Conservation (phyloP, 495 filamentous ascomycete genomes). For the Niebla homalea region DNA sequence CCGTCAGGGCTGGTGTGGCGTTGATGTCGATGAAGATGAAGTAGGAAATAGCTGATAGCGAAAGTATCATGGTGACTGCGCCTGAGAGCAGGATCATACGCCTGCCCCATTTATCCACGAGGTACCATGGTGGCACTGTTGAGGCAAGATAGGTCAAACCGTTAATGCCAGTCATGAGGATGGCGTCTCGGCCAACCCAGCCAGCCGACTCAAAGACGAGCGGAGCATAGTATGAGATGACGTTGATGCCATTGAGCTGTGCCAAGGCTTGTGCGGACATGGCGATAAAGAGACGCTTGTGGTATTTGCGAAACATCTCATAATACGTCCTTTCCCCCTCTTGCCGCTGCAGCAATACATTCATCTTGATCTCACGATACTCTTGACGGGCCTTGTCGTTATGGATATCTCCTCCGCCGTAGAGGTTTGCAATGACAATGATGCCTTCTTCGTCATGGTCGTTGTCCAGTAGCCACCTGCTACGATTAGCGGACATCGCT, state of each 20-base stretch:
- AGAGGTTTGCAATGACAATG: constrained; percentile 92
- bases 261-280: constrained; percentile 97
- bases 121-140: constrained; percentile 92
- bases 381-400: constrained; percentile 82
- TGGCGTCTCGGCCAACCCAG: constrained; percentile 78
- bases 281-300: constrained; percentile 87
- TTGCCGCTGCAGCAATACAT: constrained; percentile 80
- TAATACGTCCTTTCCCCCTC: constrained; percentile 84
- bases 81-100: constrained; percentile 83
- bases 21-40: constrained; percentile 79
- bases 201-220: constrained; percentile 93
- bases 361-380: constrained; percentile 97
- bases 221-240: constrained; percentile 97
- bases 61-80: constrained; percentile 79
- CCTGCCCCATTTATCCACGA: constrained; percentile 87
- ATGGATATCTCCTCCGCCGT: constrained; percentile 89
- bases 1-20: constrained; percentile 69
- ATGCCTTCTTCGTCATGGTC: constrained; percentile 98
- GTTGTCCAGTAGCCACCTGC: constrained; percentile 90
- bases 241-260: constrained; percentile 96
- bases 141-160: constrained; percentile 80
- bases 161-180: constrained; percentile 97
- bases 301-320: constrained; percentile 93
- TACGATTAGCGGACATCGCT: neutral
- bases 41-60: constrained; percentile 87